A percentile compares a stretch with the other conserved stretches of the same genome.
phyloP scores from a whole-genome alignment of 305 asterid species.

The Solanum hybrid region DNA sequence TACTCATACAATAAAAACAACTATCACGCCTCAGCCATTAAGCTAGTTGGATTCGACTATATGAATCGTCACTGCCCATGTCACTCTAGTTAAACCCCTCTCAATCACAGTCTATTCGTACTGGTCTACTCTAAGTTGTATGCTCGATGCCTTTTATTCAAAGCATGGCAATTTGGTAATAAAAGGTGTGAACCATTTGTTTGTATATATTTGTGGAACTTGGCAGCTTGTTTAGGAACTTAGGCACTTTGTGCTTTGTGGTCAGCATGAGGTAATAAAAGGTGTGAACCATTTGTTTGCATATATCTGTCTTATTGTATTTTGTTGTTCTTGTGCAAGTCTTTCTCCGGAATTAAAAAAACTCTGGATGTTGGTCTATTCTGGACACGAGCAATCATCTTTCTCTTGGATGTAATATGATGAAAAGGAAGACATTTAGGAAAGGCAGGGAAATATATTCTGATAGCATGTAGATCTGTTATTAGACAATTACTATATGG shows the following conservation, averaged over 20 bases:
- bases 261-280: not conserved
- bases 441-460: not conserved
- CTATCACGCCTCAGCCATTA: not conserved
- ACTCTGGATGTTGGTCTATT: not conserved
- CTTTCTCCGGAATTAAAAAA: not conserved
- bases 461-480: not conserved
- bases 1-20: not conserved
- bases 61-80: not conserved
- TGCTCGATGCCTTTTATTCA: not conserved
- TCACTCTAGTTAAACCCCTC: not conserved
- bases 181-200: not conserved
- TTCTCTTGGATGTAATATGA: not conserved
- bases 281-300: not conserved
- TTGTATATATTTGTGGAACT: not conserved
- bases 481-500: not conserved
- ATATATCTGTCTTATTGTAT: not conserved
- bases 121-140: not conserved
- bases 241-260: not conserved
- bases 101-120: not conserved
- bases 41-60: not conserved
- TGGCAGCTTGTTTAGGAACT: not conserved
- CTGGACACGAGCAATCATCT: not conserved
- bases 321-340: not conserved
- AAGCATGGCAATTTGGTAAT: not conserved
- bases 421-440: not conserved